Percentiles rank a stretch among this genome's conserved stretches.
phyloP scores from a whole-genome alignment of 208 protist species.

The Acanthamoeba healyi region DNA sequence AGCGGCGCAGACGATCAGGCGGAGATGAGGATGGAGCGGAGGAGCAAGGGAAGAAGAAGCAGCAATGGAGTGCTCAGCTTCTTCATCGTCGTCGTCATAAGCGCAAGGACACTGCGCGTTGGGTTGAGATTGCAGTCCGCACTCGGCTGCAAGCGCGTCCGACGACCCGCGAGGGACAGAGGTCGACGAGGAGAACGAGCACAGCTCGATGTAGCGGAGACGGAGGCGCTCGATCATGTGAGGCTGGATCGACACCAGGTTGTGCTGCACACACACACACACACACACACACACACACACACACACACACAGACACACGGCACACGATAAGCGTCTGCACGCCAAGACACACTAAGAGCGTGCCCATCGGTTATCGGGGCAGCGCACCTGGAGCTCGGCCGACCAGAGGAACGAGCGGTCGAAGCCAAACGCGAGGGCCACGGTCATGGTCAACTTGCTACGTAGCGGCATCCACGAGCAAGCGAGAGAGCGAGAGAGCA shows the following conservation, averaged over 20 bases:
- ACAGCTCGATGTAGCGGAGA: neutral
- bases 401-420: conserved; percentile 25
- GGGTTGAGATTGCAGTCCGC: neutral
- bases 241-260: conserved; percentile 25
- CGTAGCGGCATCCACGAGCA: neutral
- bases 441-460: conserved; percentile 8
- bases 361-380: too few relatives aligned
- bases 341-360: too few relatives aligned
- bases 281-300: too few relatives aligned
- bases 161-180: neutral
- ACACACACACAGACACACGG: too few relatives aligned
- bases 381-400: conserved; percentile 2
- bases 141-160: too few relatives aligned
- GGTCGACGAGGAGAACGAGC: neutral
- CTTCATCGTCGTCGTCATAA: neutral
- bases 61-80: too few relatives aligned
- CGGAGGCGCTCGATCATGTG: conserved; percentile 34
- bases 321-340: too few relatives aligned
- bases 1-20: neutral
- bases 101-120: neutral
- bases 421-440: conserved; percentile 29
- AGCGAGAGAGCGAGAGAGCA: too few relatives aligned
- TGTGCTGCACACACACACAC: neutral
- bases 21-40: neutral
- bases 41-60: neutral